Evolutionary conservation across 179 eudicot genomes (phyloP).

Genomic region (Gypsophila paniculata): DNA sequence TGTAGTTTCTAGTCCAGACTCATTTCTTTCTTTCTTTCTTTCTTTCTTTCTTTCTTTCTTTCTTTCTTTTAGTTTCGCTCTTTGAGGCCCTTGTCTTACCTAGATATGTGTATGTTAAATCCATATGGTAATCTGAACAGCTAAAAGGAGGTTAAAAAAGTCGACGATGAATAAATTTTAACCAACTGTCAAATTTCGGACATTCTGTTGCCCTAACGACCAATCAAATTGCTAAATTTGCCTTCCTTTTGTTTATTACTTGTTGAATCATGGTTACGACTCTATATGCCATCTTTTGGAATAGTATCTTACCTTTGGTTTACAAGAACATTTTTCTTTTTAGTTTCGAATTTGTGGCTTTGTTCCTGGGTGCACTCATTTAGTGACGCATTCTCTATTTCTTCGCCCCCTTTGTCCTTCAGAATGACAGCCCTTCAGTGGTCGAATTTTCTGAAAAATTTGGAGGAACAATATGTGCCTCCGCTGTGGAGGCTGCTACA

Average conservation of each 20-base stretch:
- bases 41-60: no score
- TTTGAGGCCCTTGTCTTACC: no score
- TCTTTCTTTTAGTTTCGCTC: no score
- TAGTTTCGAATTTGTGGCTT: not conserved
- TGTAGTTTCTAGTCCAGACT: no score
- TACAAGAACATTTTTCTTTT: not conserved
- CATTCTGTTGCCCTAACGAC: not conserved
- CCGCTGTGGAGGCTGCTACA: constrained; percentile 48
- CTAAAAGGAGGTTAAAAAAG: no score
- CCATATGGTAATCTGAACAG: no score
- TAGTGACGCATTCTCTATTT: not conserved
- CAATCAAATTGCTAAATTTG: not conserved
- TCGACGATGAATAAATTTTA: no score
- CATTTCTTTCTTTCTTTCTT: no score
- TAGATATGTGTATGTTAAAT: no score
- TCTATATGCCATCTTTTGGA: not conserved
- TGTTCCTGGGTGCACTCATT: not conserved
- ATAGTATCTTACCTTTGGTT: not conserved
- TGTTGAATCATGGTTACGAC: not conserved
- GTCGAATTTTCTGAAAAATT: constrained; percentile 44
- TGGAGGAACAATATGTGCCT: constrained; percentile 54
- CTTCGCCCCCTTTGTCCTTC: constrained; percentile 17
- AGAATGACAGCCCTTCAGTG: constrained; percentile 42
- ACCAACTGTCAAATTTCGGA: no score
- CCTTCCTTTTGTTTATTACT: not conserved